Percentiles rank a stretch among this genome's conserved stretches.
phyloP scores from a whole-genome alignment of 1,139 yeast species.

The Geotrichum phurueaensis region DNA sequence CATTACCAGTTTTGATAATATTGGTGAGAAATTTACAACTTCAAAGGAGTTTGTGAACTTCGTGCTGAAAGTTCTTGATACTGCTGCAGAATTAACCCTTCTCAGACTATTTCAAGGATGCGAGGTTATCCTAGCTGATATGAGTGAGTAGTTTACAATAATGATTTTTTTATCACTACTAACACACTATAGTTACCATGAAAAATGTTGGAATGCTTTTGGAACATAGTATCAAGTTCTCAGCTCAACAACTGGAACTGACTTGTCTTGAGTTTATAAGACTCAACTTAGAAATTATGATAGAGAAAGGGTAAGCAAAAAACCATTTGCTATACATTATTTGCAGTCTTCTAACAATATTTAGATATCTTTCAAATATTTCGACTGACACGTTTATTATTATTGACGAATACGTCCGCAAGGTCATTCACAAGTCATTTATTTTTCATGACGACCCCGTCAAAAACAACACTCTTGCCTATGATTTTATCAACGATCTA shows the following conservation, averaged over 20 bases:
- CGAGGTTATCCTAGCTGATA: constrained; percentile 56
- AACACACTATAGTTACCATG: constrained; percentile 36
- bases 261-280: constrained; percentile 65
- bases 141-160: constrained; percentile 30
- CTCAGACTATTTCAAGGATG: constrained; percentile 55
- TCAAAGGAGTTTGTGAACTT: constrained; percentile 48
- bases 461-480: not conserved
- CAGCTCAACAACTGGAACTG: constrained; percentile 51
- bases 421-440: not conserved
- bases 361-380: constrained; percentile 11
- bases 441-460: not conserved
- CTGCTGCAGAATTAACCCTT: constrained; percentile 60
- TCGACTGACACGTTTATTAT: constrained; percentile 1
- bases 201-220: constrained; percentile 58
- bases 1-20: constrained; percentile 42
- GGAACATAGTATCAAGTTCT: constrained; percentile 47
- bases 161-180: not conserved
- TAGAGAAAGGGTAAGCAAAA: constrained; percentile 44
- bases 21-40: constrained; percentile 24
- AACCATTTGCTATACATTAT: not conserved
- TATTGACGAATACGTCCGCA: constrained; percentile 9
- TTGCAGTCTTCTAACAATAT: not conserved
- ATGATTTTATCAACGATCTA: constrained; percentile 11
- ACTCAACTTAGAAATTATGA: constrained; percentile 56
- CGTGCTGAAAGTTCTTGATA: constrained; percentile 53